Conservation (phyloP, 345 rosid genomes). For the Populus deltoides region DNA sequence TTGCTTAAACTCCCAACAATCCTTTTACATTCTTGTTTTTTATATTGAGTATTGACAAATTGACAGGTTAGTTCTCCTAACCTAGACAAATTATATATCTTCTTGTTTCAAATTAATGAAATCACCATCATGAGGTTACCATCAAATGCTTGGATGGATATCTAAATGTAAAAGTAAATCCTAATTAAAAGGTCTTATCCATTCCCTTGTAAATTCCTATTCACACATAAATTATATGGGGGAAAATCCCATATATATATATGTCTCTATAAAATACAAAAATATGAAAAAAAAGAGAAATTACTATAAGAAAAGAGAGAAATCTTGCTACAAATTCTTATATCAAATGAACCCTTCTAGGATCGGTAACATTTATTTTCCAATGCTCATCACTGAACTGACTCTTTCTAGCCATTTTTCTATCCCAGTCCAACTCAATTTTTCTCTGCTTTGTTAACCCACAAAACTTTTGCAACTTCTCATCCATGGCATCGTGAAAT, state of each 20-base stretch:
- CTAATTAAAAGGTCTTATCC: neutral
- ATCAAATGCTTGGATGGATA: no score
- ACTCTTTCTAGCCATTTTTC: slow-evolving; percentile 46
- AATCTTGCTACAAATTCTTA: slow-evolving; percentile 7
- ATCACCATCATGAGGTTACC: no score
- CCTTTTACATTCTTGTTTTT: neutral
- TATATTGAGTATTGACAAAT: neutral
- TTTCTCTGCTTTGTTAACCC: slow-evolving; percentile 62
- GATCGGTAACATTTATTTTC: slow-evolving; percentile 73
- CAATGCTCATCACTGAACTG: slow-evolving; percentile 62
- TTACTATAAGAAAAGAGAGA: neutral
- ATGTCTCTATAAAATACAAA: slow-evolving; percentile 6
- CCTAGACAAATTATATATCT: no score
- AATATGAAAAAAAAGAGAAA: neutral
- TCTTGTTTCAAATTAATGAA: no score
- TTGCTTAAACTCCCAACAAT: neutral
- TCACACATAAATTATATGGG: slow-evolving; percentile 31
- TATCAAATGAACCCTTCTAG: slow-evolving; percentile 52
- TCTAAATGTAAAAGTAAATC: no score
- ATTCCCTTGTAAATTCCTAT: neutral
- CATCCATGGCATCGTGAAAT: slow-evolving; percentile 67
- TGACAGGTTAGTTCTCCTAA: neutral
- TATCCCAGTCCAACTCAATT: slow-evolving; percentile 74
- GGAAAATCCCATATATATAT: neutral
- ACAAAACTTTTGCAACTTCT: slow-evolving; percentile 55